These are phyloP conservation scores for Cordia subcordata DNA, from an alignment of 257 asterid genomes.

Conservation along the genomic window DNA sequence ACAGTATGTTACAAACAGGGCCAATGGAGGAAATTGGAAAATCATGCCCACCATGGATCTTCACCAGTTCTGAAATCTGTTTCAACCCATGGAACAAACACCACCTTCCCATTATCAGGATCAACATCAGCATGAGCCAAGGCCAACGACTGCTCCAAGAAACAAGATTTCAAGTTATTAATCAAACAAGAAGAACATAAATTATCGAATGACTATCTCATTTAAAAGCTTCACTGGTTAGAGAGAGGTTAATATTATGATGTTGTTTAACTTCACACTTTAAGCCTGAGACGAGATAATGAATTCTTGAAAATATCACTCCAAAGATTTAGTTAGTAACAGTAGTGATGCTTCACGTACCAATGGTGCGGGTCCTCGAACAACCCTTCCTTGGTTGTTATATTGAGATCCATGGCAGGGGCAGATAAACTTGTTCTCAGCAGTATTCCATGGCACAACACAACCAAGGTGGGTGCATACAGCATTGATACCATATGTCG, in stretches of 20 bases:
- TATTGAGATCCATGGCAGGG: constrained; percentile 99
- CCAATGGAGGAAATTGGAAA: constrained; percentile 1
- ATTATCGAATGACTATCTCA: too few relatives aligned
- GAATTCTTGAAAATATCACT: too few relatives aligned
- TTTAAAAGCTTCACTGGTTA: too few relatives aligned
- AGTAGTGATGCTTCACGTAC: constrained; percentile 28
- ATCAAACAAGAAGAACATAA: too few relatives aligned
- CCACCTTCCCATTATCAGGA: constrained; percentile 63
- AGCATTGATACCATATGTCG: constrained; percentile 85
- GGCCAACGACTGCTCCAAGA: constrained; percentile 66
- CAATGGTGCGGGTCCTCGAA: constrained; percentile 96
- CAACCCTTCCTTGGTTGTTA: constrained; percentile 89
- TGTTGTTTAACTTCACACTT: too few relatives aligned
- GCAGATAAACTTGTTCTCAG: constrained; percentile 93
- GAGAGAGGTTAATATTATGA: too few relatives aligned
- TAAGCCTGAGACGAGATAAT: too few relatives aligned
- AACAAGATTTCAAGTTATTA: neutral
- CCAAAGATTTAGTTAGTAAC: too few relatives aligned
- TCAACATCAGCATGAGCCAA: constrained; percentile 81
- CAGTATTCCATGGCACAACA: constrained; percentile 86
- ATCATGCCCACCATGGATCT: constrained; percentile 81
- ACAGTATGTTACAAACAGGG: neutral
- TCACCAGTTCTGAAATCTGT: constrained; percentile 95
- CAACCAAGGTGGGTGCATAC: constrained; percentile 98
- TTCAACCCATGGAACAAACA: constrained; percentile 89